Evolutionary conservation across 768 basidiomycete species (phyloP), one percentile per base, ranked within the genome.

Genomic region (Lyophyllum atratum): DNA sequence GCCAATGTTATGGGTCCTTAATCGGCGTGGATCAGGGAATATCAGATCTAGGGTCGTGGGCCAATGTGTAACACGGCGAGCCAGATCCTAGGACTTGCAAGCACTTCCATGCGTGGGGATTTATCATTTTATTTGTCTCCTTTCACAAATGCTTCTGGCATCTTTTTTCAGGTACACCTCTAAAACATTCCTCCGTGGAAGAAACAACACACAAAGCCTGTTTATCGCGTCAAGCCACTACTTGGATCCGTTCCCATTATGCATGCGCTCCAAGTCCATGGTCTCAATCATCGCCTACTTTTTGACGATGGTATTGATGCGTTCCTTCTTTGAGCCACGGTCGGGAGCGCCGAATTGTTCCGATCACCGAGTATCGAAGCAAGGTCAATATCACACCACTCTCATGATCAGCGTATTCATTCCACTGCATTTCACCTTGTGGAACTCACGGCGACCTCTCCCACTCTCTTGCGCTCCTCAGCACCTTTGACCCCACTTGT

Each of bases 21-120:
- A 77, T 75, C 75, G 75, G 79, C 70, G 71, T 75, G 70, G 77
- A 83, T 81, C 82, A 80, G 79, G 78, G 76, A 80, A 81, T 77
- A 82, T 81, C 80, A 85, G 82, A 85, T 85, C 84, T 85, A 84
- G 84, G 84, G 84, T 85, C 84, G 78, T 71, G 60, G 63, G 54
- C 58, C 66, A 77, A 78, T 82, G 82, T 76, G 74, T 76, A 74
- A 69, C 55, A 62, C 49, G 49, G 59, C 61, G 66, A 67, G 66
- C 71, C 71, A 75, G 70, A 73, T 73, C 74, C 76, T 76, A 76
- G 75, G 75, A 76, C 71, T 72, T 73, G 48, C 54, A 70, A n/a
- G 64, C 65, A 56, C 64, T 67, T 67, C 67, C 71, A 72, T 71
- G 72, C 73, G 75, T 74, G 72, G 74, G 71, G 73, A 66, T 73